Evolutionary conservation across 2,329 filamentous ascomycete genomes (phyloP).

Genomic region (Tolypocladium paradoxum): DNA sequence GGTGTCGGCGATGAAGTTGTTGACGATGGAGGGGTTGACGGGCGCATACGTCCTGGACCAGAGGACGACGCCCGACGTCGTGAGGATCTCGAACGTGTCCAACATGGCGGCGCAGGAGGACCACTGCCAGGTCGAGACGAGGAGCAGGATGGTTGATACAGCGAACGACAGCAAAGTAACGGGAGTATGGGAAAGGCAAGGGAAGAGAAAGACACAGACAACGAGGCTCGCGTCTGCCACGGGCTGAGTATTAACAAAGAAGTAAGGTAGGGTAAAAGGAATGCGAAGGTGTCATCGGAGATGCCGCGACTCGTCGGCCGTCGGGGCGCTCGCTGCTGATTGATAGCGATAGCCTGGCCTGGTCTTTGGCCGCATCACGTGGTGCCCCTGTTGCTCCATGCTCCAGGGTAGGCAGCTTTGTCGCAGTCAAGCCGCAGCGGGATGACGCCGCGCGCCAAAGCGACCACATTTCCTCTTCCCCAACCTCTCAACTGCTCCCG

Average conservation of each 20-base stretch:
- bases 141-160: background rate
- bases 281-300: background rate
- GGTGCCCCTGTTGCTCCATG: background rate
- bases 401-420: background rate
- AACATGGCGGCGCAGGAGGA: conserved; percentile 49
- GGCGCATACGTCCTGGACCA: conserved; percentile 85
- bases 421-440: background rate
- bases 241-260: background rate
- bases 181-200: background rate
- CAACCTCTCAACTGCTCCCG: conserved; percentile 4
- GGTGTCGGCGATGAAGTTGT: conserved; percentile 89
- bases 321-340: background rate
- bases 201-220: background rate
- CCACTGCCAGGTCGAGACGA: background rate
- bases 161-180: background rate
- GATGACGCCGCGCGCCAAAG: conserved; percentile 8
- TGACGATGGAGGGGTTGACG: conserved; percentile 74
- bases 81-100: conserved; percentile 93
- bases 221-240: background rate
- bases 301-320: background rate
- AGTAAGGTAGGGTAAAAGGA: background rate
- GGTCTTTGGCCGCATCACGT: conserved; percentile 4
- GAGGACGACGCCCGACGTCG: conserved; percentile 89
- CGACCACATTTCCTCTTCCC: conserved; percentile 25
- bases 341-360: background rate